Conservation (phyloP, 352 stramenopile species). For the Pythium phragmiticola region DNA sequence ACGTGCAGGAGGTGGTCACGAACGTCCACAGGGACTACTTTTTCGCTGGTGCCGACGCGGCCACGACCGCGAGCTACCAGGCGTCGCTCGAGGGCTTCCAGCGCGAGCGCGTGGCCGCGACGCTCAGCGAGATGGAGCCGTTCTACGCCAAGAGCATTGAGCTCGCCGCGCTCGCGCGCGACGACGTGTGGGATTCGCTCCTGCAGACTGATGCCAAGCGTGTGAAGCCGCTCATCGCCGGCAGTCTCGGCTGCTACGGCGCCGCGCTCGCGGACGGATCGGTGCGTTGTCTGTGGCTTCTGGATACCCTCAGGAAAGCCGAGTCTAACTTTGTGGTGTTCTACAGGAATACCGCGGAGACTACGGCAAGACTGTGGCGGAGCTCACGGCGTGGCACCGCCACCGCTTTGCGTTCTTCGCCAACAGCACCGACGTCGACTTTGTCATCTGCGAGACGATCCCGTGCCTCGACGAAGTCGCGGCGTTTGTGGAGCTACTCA, state of each 20-base stretch:
- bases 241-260: slow-evolving; percentile 86
- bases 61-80: slow-evolving; percentile 86
- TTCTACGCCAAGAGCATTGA: slow-evolving; percentile 77
- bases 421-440: slow-evolving; percentile 48
- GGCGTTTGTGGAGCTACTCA: slow-evolving; percentile 73
- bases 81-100: slow-evolving; percentile 82
- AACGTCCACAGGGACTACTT: slow-evolving; percentile 76
- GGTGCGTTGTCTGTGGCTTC: slow-evolving; percentile 31
- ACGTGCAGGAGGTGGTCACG: slow-evolving; percentile 58
- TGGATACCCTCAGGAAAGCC: background rate
- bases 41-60: slow-evolving; percentile 72
- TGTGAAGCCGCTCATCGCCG: slow-evolving; percentile 70
- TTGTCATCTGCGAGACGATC: slow-evolving; percentile 86
- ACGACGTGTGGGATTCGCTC: slow-evolving; percentile 51
- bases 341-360: slow-evolving; percentile 83
- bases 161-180: slow-evolving; percentile 62
- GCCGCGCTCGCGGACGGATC: slow-evolving; percentile 83
- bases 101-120: slow-evolving; percentile 50
- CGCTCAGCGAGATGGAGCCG: slow-evolving; percentile 44
- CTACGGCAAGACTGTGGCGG: slow-evolving; percentile 64
- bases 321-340: slow-evolving; percentile 1
- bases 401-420: slow-evolving; percentile 73
- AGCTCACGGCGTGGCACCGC: slow-evolving; percentile 76
- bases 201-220: slow-evolving; percentile 31
- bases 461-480: slow-evolving; percentile 81